These are phyloP conservation scores for Fusarium nisikadoi DNA, from an alignment of 2,329 filamentous ascomycete genomes.

Conservation along the genomic window DNA sequence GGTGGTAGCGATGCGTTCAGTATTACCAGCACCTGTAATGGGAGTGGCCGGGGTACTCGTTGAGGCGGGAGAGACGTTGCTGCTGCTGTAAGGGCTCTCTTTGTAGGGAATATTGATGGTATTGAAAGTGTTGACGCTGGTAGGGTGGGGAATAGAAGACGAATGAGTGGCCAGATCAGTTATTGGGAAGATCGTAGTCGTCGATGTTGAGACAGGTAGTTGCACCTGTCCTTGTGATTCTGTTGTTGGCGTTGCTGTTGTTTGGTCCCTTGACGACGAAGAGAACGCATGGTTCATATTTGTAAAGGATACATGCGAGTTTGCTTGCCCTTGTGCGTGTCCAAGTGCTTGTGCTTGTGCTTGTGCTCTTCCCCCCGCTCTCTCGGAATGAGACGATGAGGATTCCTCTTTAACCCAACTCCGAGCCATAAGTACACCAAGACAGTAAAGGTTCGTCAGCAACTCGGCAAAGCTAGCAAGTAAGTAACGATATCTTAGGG, in stretches of 20 bases:
- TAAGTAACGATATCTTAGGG: background rate
- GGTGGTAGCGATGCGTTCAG: background rate
- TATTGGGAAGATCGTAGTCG: constrained; percentile 7
- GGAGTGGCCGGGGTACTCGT: constrained; percentile 32
- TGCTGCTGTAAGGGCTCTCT: constrained; percentile 33
- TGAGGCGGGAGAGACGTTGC: constrained; percentile 32
- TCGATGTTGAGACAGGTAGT: background rate
- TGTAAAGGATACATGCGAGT: constrained; percentile 13
- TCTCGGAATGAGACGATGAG: constrained; percentile 33
- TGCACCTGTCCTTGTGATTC: background rate
- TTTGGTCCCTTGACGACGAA: constrained; percentile 13
- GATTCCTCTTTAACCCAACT: constrained; percentile 38
- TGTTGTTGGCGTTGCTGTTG: constrained; percentile 5
- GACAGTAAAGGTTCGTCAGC: background rate
- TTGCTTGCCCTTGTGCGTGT: background rate
- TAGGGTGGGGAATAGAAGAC: constrained; percentile 4
- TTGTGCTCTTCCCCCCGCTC: constrained; percentile 15
- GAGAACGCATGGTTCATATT: constrained; percentile 20
- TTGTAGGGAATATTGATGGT: constrained; percentile 20
- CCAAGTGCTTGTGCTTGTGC: background rate
- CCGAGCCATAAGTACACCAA: constrained; percentile 29
- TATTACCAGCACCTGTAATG: constrained; percentile 2
- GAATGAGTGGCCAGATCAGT: constrained; percentile 15
- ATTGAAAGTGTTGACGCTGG: constrained; percentile 8
- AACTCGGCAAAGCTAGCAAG: background rate